Conservation (phyloP, 805 yeast species). For the Ogataea zsoltii region DNA sequence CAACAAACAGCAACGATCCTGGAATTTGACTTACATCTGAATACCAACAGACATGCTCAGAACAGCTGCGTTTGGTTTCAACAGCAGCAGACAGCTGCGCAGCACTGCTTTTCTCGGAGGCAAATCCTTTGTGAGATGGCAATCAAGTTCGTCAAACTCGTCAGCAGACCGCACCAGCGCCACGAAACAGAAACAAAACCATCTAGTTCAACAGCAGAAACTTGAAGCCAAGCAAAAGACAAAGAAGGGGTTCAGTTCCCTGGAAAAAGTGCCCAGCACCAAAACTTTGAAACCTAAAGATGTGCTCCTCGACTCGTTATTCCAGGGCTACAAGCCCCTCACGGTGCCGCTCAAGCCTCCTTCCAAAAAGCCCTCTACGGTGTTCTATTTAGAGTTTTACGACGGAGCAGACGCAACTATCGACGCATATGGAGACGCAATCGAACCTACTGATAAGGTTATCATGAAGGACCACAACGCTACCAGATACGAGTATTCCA, state of each 20-base stretch:
- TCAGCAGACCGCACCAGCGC: conserved; percentile 14
- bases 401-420: conserved; percentile 31
- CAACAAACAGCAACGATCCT: neutral
- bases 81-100: conserved; percentile 2
- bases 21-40: too few species aligned
- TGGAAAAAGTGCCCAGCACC: conserved; percentile 37
- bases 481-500: conserved; percentile 25
- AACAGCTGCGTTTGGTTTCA: neutral
- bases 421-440: conserved; percentile 16
- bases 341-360: conserved; percentile 35
- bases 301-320: conserved; percentile 34
- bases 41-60: neutral
- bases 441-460: conserved; percentile 1
- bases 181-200: conserved; percentile 21
- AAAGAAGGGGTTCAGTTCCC: conserved; percentile 35
- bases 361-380: conserved; percentile 26
- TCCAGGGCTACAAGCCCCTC: conserved; percentile 38
- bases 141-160: conserved; percentile 26
- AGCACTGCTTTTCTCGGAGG: neutral
- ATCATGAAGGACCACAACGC: conserved; percentile 20
- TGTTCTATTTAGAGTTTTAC: conserved; percentile 36
- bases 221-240: conserved; percentile 9
- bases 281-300: conserved; percentile 35
- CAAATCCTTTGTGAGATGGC: conserved; percentile 14
- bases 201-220: conserved; percentile 12